These are phyloP conservation scores for Xylaria telfairii DNA, from an alignment of 495 filamentous ascomycete genomes.

Conservation along the genomic window DNA sequence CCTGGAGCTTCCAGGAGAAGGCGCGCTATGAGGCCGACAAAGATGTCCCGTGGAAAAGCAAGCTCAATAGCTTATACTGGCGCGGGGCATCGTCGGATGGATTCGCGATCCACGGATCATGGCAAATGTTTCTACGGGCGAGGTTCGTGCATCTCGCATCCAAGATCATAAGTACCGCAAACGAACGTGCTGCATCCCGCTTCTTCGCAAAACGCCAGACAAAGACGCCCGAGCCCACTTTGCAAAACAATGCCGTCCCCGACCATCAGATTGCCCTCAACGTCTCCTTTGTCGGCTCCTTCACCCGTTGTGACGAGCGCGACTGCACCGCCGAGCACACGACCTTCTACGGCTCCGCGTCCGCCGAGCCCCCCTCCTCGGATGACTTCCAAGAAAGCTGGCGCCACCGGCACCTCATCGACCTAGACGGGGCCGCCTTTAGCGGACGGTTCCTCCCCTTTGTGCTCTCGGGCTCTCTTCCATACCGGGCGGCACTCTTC, in stretches of 20 bases:
- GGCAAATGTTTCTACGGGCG: slow-evolving; percentile 57
- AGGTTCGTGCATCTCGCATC: slow-evolving; percentile 68
- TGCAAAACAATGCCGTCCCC: neutral
- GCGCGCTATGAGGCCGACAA: slow-evolving; percentile 59
- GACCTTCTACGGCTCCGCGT: slow-evolving; percentile 58
- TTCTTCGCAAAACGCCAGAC: slow-evolving; percentile 13
- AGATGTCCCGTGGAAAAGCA: slow-evolving; percentile 57
- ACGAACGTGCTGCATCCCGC: slow-evolving; percentile 26
- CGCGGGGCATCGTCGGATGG: slow-evolving; percentile 58
- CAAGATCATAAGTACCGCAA: slow-evolving; percentile 37
- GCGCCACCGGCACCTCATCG: slow-evolving; percentile 66
- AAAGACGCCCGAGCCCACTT: neutral
- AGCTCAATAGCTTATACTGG: slow-evolving; percentile 66
- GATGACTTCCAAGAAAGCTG: slow-evolving; percentile 48
- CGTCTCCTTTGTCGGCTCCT: slow-evolving; percentile 49
- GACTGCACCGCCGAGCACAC: slow-evolving; percentile 54
- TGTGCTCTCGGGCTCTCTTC: slow-evolving; percentile 67
- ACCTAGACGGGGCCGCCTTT: slow-evolving; percentile 69
- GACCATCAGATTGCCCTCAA: slow-evolving; percentile 30
- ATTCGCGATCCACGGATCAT: slow-evolving; percentile 43
- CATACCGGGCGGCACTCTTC: slow-evolving; percentile 71
- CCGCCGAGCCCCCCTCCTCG: slow-evolving; percentile 48
- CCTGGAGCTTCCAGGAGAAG: slow-evolving; percentile 66
- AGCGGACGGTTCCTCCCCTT: slow-evolving; percentile 69
- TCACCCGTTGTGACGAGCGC: slow-evolving; percentile 53